These are phyloP conservation scores for Protomyces pachydermus DNA, from an alignment of 1,139 yeast species.

Conservation along the genomic window DNA sequence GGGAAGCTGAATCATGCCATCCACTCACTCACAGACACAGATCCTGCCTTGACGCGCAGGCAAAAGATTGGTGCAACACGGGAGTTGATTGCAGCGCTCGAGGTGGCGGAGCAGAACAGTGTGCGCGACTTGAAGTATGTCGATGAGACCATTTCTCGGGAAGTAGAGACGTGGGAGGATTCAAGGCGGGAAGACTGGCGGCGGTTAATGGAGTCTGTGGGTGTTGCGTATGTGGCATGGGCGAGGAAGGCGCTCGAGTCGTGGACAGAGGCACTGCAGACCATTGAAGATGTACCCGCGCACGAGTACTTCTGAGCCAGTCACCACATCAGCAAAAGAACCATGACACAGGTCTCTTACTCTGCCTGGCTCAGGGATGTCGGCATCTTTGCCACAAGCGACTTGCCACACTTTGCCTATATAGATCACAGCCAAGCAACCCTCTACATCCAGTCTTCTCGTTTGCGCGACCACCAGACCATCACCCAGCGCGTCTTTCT, in stretches of 20 bases:
- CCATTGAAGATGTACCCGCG: constrained; percentile 33
- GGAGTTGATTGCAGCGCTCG: constrained; percentile 44
- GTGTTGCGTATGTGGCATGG: constrained; percentile 60
- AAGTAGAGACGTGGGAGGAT: constrained; percentile 49
- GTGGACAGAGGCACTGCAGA: constrained; percentile 61
- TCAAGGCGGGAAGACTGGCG: constrained; percentile 46
- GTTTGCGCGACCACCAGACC: neutral
- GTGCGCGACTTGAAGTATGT: constrained; percentile 15
- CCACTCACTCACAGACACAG: constrained; percentile 64
- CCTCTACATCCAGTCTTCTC: neutral
- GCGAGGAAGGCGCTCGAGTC: constrained; percentile 63
- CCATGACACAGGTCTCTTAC: neutral
- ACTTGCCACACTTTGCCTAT: neutral
- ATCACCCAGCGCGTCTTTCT: neutral
- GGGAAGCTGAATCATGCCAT: constrained; percentile 58
- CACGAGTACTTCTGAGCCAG: constrained; percentile 25
- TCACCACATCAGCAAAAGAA: neutral
- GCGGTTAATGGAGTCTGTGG: constrained; percentile 46
- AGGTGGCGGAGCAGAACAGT: constrained; percentile 20
- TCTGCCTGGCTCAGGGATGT: neutral
- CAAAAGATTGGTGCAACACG: constrained; percentile 52
- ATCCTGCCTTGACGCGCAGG: constrained; percentile 62
- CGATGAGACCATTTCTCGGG: constrained; percentile 34
- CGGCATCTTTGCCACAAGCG: neutral
- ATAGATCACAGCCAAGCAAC: neutral